Evolutionary conservation across 2,329 filamentous ascomycete species (phyloP).

Genomic region (Neobulgaria alba): DNA sequence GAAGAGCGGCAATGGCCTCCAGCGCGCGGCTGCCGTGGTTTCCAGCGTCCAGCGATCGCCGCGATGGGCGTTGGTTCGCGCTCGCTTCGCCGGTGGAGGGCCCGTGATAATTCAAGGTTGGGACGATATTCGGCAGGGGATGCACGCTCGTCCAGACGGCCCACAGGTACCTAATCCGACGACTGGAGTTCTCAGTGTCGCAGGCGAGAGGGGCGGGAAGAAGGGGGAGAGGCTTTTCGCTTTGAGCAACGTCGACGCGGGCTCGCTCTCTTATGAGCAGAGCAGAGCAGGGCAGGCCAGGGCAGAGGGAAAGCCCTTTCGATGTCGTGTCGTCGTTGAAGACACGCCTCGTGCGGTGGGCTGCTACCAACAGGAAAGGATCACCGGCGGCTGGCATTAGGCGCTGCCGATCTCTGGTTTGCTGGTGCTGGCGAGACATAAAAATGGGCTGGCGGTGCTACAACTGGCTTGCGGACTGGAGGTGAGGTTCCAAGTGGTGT

Average conservation of each 20-base stretch:
- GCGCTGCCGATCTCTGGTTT: conserved; percentile 15
- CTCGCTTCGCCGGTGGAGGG: conserved; percentile 24
- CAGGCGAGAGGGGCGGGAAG: neutral
- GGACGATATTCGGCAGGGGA: conserved; percentile 25
- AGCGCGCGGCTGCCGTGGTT: conserved; percentile 22
- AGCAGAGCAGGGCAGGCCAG: too few species aligned
- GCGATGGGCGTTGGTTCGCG: conserved; percentile 20
- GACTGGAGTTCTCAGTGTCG: conserved; percentile 1
- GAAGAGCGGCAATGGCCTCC: conserved; percentile 20
- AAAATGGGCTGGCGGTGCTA: neutral
- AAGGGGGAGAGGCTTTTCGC: neutral
- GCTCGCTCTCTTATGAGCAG: neutral
- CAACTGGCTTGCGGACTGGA: conserved; percentile 2
- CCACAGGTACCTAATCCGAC: conserved; percentile 11
- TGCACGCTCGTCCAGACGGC: conserved; percentile 3
- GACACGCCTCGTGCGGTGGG: neutral
- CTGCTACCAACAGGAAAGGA: neutral
- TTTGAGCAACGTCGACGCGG: too few species aligned
- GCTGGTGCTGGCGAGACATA: conserved; percentile 3
- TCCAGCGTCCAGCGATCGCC: conserved; percentile 23
- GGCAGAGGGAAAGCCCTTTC: too few species aligned
- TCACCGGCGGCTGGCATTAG: too few species aligned
- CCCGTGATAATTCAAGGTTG: conserved; percentile 25
- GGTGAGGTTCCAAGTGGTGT: neutral
- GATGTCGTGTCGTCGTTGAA: neutral